A percentile compares a stretch with the other conserved stretches of the same genome.
phyloP scores from a whole-genome alignment of 495 filamentous ascomycete species.

The Lophium mytilinum region DNA sequence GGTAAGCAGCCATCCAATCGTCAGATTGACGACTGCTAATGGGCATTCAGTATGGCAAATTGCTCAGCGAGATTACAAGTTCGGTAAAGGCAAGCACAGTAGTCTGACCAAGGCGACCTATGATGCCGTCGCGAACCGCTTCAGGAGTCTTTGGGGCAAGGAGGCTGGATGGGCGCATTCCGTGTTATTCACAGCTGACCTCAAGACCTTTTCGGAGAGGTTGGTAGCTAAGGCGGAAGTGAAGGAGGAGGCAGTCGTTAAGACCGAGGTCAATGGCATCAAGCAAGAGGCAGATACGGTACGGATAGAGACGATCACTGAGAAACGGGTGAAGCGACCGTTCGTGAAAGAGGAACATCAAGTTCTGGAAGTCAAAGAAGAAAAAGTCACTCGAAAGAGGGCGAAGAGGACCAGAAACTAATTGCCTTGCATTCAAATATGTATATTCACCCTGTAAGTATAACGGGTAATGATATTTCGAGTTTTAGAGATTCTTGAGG shows the following conservation, averaged over 20 bases:
- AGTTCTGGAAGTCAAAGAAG: constrained; percentile 24
- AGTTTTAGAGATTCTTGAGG: too few species aligned
- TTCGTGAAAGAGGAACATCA: constrained; percentile 27
- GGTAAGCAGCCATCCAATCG: constrained; percentile 36
- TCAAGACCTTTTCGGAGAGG: constrained; percentile 72
- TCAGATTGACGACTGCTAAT: not conserved
- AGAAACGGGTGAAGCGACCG: constrained; percentile 33
- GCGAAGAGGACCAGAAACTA: constrained; percentile 9
- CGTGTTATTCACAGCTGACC: constrained; percentile 90
- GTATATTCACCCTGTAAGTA: too few species aligned
- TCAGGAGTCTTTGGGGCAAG: constrained; percentile 82
- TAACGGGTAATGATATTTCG: too few species aligned
- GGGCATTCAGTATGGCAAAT: constrained; percentile 78
- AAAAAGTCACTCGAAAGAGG: constrained; percentile 4
- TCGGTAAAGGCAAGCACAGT: constrained; percentile 76
- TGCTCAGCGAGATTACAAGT: constrained; percentile 88
- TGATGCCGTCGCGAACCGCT: constrained; percentile 81
- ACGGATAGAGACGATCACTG: constrained; percentile 16
- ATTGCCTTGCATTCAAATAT: not conserved
- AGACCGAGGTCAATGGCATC: constrained; percentile 23
- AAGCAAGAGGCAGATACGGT: constrained; percentile 20
- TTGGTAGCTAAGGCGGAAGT: constrained; percentile 46
- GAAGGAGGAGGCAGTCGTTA: constrained; percentile 34
- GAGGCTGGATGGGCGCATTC: constrained; percentile 97
- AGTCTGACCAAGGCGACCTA: constrained; percentile 84